Conservation (phyloP, 768 basidiomycete species). For the Nidula microcarpa region DNA sequence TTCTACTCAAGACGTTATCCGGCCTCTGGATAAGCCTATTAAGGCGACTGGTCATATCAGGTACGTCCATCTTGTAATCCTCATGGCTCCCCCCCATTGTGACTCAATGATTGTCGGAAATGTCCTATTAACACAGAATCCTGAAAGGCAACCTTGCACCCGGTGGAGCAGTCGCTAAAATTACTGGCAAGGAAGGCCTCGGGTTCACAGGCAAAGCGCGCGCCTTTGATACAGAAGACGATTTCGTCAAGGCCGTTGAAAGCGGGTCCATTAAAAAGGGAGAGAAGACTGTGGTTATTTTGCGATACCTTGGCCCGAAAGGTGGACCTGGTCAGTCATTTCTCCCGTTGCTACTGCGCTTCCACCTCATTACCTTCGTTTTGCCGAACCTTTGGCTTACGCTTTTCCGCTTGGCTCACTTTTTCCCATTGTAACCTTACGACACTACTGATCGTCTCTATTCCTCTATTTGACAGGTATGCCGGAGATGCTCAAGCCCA, state of each 20-base stretch:
- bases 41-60: constrained; percentile 89
- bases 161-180: constrained; percentile 94
- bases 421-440: constrained; percentile 21
- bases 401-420: background rate
- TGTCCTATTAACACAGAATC: constrained; percentile 48
- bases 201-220: constrained; percentile 89
- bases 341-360: background rate
- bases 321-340: constrained; percentile 82
- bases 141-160: constrained; percentile 91
- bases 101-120: constrained; percentile 5
- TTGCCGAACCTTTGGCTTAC: background rate
- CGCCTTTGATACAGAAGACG: constrained; percentile 88
- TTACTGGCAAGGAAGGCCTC: constrained; percentile 94
- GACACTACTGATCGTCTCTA: constrained; percentile 6
- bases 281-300: constrained; percentile 94
- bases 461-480: constrained; percentile 57
- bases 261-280: constrained; percentile 85
- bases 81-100: constrained; percentile 3
- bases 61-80: constrained; percentile 31
- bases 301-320: constrained; percentile 95
- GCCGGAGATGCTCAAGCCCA: constrained; percentile 99
- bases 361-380: background rate
- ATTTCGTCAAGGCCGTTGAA: constrained; percentile 86
- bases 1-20: constrained; percentile 78
- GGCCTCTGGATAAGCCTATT: constrained; percentile 83